Percentiles rank a stretch among this genome's conserved stretches.
These are phyloP conservation scores for Plasmodium inui DNA, from an alignment of 169 alveolate genomes.

Conservation along the genomic window DNA sequence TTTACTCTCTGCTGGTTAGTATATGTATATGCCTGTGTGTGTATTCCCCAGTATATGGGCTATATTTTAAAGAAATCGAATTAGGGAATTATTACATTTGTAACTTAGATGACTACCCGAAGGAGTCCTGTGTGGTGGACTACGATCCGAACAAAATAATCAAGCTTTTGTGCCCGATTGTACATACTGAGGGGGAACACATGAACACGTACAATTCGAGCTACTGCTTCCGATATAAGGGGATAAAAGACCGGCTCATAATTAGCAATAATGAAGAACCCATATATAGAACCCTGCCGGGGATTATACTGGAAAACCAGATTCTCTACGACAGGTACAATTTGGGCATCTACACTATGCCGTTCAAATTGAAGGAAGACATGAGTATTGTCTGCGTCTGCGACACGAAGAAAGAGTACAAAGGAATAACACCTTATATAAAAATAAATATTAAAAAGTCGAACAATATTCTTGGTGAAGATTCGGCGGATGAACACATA, in stretches of 20 bases:
- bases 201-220: not conserved
- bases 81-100: constrained; percentile 60
- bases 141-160: constrained; percentile 19
- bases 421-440: constrained; percentile 46
- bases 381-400: constrained; percentile 50
- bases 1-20: constrained; percentile 11
- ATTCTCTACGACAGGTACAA: constrained; percentile 4
- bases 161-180: constrained; percentile 45
- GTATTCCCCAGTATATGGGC: constrained; percentile 4
- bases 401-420: constrained; percentile 11
- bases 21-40: constrained; percentile 1
- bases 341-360: constrained; percentile 26
- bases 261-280: constrained; percentile 24
- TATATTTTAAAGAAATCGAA: constrained; percentile 19
- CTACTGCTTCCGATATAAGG: constrained; percentile 35
- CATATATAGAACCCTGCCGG: constrained; percentile 32
- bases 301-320: constrained; percentile 23
- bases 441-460: constrained; percentile 18
- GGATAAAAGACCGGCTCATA: constrained; percentile 23
- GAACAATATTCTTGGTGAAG: constrained; percentile 1
- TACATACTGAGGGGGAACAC: not conserved
- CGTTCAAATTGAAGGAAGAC: constrained; percentile 21
- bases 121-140: constrained; percentile 18
- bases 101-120: constrained; percentile 46
- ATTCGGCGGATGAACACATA: not conserved